Base-by-base conservation (phyloP, 805 yeast genomes). In the Wickerhamiella sergipiensis region DNA sequence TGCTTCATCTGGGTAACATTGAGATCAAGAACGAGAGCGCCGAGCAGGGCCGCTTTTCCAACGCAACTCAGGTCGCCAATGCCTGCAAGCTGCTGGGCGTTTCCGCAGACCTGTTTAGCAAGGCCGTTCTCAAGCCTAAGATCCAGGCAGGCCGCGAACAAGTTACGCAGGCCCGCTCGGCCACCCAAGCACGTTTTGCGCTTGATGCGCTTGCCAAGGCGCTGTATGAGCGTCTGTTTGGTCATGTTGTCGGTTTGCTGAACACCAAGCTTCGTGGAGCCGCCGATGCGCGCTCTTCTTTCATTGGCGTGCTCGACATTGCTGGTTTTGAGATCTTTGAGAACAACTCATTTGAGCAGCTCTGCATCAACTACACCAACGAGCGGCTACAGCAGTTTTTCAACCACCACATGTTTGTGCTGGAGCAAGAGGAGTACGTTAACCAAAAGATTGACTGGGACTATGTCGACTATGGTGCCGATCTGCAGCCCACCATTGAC, bases 251-350 rank as follows among this genome's bases (percentile, higher is more conserved):
- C 12, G 74, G 74, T 50, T 75, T 78, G 50, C 85, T 92, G 59
- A 94, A 92, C 63, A 71, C 71, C 3, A 83, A 78, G 48, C 74
- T 92, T 10, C 75, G 74, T 55, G 47, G 47, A n/a, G 39, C 21
- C 18, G 22, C 39, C 39, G 18, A 24, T 7, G 23, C 13, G 2
- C 53, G 50, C 8, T 3, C 52, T 3, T 57, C 64, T 17, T 71
- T 66, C 17, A 85, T 92, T 61, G 98, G 98, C 57, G 95, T 92
- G 53, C 72, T 92, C 62, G 98, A 92, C 76, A 92, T 92, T 57
- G 95, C 95, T 57, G 98, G 98, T 2, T 92, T 92, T 68, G 98
- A 92, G 67, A 92, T 92, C 61, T 92, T 92, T 63, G 95, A 90
- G 52, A 85, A 83, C 58, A 92, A 92, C 70, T 86, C 95, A 1